A percentile compares a stretch with the other conserved stretches of the same genome.
These are phyloP conservation scores for Cutaneotrichosporon cyanovorans DNA, from an alignment of 1,284 basidiomycete species.

Conservation along the genomic window DNA sequence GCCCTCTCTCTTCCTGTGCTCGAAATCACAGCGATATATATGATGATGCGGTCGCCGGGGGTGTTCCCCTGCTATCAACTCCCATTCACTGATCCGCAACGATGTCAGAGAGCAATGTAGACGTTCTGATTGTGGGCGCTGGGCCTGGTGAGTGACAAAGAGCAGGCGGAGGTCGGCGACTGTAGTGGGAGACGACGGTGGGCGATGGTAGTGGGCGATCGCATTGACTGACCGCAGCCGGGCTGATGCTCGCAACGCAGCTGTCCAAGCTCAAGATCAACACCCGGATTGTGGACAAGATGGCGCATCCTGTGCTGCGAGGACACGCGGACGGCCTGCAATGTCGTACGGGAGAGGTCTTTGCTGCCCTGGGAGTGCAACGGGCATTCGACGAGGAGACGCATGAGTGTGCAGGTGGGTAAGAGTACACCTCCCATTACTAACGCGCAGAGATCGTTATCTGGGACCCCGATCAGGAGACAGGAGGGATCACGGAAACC, in stretches of 20 bases:
- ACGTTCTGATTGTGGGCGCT: constrained; percentile 17
- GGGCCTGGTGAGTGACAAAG: constrained; percentile 8
- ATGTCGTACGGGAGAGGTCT: constrained; percentile 35
- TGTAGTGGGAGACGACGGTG: too few species aligned
- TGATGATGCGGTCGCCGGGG: too few species aligned
- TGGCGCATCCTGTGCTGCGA: constrained; percentile 19
- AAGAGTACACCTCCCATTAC: neutral
- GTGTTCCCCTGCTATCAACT: too few species aligned
- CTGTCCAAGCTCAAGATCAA: constrained; percentile 18
- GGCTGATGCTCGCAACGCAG: constrained; percentile 17
- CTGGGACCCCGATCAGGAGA: constrained; percentile 22
- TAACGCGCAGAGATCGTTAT: constrained; percentile 22
- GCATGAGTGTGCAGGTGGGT: constrained; percentile 20
- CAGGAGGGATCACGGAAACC: constrained; percentile 22
- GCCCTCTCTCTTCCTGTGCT: too few species aligned
- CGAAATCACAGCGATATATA: too few species aligned
- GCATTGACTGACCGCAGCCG: constrained; percentile 6
- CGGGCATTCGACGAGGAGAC: constrained; percentile 23
- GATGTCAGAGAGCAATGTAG: constrained; percentile 6
- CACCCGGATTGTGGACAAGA: constrained; percentile 29
- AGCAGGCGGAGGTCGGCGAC: too few species aligned
- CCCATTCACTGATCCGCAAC: too few species aligned
- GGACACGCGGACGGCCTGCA: constrained; percentile 28
- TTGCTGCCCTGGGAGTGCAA: constrained; percentile 26
- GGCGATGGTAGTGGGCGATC: neutral